Base-by-base conservation (phyloP, 306 rosid genomes). In the Pyrus pyrifolia region DNA sequence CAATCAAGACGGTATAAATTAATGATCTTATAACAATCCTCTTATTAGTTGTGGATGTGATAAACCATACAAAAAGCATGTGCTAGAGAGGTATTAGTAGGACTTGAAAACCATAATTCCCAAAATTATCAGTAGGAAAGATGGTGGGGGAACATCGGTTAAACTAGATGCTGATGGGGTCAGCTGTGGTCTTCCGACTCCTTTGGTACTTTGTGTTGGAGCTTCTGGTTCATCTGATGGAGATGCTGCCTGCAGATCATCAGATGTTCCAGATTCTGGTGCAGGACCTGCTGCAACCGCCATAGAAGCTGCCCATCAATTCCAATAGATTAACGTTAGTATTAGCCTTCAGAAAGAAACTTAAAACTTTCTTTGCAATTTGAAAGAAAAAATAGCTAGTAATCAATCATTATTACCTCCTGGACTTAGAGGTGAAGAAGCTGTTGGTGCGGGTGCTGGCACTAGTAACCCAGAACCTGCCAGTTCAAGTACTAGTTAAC, bases 351-450 rank as follows among this genome's bases (percentile, higher is more conserved):
- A 18, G 4, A 22, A 57, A 38, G 14, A 8, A 6, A 17, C 29
- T 15, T 2, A 31, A 15, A 10, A 30, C 53, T 35, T 69, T 69
- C 21, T 7, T 9, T 55, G 13, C 35, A 71, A 8, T 52, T 33
- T 31, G 19, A 58, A 4, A 58, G 2, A 53, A 21, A 11, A 23
- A 25, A 10, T 22, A 40, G 49, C 10, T 67, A 40, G 67, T 35
- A n/a, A 7, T 14, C 35, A 31, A 17, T 67, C 33, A 11, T 7
- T n/a, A 52, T 78, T 85, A 90, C 94, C 94, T 80, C 23, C 63
- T 38, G 91, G 87, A 74, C 87, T 86, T 6, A 65, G 71, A 61
- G 96, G 84, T 63, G 96, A 82, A 52, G 57, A 77, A 53, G 83
- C 81, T 25, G 40, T 22, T 3, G 87, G 86, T 9, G 87, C 11